Base-by-base conservation (phyloP, 2,329 filamentous ascomycete species). In the Colletotrichum incanum region DNA sequence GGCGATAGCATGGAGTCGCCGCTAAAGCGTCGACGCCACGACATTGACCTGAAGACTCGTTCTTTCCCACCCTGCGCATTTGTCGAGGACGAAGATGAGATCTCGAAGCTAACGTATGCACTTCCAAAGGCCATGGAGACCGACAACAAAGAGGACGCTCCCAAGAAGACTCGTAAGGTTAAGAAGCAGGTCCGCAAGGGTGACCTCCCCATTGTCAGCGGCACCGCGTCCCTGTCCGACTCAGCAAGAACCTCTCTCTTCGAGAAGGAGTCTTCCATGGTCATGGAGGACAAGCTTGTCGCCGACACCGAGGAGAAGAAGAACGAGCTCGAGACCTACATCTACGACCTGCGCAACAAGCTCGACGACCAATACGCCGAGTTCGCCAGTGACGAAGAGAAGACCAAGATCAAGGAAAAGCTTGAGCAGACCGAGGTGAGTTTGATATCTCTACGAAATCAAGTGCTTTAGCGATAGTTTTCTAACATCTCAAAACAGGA, bases 141-240 rank as follows among this genome's bases (percentile, higher is more conserved):
- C 62, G 94, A 97, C 76, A 89, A 86, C 77, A 89, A 91, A 74
- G 88, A 89, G 3, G 89, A 91, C 67, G 90, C 88, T 78, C 85
- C 91, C 73, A 94, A 95, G 92, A 94, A 95, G 92, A 98, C 91
- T 65, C 93, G 96, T 82, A 98, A 98, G 88, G 94, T 99, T 77
- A 98, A 98, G 93, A 99, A 98, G 91, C 96, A 98, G 86, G 93
- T 98, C 76, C 94, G 96, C 84, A 98, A 98, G 89, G 96, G 96
- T 76, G 96, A 98, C 76, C 89, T 99, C 67, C 94, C 95, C 74
- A 93, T 99, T 76, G 91, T 93, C 71, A 89, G 93, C 73, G 95
- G 92, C 75, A 98, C 95, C 58, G 90, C 93, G 60, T 93, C 94
- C 47, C 88, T 98, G 69, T 95, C 98, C 74, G 83, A 90, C 61